Conservation (phyloP, 257 asterid species). For the Nicotiana attenuata region DNA sequence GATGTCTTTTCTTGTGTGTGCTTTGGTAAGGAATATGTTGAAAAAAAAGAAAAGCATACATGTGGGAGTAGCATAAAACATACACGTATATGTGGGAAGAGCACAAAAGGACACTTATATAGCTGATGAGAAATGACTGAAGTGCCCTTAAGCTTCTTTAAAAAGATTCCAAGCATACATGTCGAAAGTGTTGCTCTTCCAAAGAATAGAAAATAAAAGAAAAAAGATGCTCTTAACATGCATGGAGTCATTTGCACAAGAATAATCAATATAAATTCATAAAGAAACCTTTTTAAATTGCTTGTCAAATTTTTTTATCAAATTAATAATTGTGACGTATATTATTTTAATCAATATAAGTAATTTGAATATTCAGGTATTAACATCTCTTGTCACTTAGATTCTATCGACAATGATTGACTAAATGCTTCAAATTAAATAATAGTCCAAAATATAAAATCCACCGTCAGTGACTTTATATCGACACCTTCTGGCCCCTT, state of each 20-base stretch:
- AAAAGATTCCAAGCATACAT: too few species aligned
- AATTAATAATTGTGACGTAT: not conserved
- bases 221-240: not conserved
- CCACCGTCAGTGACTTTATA: not conserved
- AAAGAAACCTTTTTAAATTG: not conserved
- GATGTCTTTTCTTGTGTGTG: too few species aligned
- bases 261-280: too few species aligned
- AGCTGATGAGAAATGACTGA: too few species aligned
- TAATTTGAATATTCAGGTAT: not conserved
- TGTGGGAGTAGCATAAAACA: too few species aligned
- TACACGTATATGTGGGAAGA: too few species aligned
- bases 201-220: too few species aligned
- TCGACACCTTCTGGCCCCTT: not conserved
- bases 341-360: not conserved
- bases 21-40: too few species aligned
- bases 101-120: too few species aligned
- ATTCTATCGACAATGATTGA: slow-evolving; percentile 9
- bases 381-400: not conserved
- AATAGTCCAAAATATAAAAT: not conserved
- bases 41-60: too few species aligned
- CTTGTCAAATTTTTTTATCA: not conserved
- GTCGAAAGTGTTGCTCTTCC: too few species aligned
- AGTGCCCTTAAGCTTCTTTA: too few species aligned
- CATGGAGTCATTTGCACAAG: not conserved
- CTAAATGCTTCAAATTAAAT: not conserved